phyloP scores from a whole-genome alignment of 768 basidiomycete genomes.

The Podaxis sp. region DNA sequence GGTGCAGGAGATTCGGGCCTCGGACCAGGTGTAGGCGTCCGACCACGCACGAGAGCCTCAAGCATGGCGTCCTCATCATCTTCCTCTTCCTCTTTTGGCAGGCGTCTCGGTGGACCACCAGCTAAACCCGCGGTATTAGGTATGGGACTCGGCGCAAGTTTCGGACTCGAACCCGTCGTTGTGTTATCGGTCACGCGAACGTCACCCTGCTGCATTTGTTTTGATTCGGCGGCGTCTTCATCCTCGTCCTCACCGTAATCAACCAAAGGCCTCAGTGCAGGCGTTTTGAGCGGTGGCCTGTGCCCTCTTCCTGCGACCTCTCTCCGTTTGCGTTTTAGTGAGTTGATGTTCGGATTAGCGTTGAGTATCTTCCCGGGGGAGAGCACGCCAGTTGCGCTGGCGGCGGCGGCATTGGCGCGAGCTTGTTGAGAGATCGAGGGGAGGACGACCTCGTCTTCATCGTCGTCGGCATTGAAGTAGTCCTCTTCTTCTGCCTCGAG shows the following conservation, averaged over 20 bases:
- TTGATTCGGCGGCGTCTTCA: constrained; percentile 30
- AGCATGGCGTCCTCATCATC: constrained; percentile 61
- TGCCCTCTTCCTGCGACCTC: constrained; percentile 35
- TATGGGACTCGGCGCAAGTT: constrained; percentile 16
- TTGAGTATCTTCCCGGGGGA: constrained; percentile 9
- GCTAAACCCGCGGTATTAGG: constrained; percentile 29
- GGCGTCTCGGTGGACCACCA: constrained; percentile 43
- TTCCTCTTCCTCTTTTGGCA: constrained; percentile 43
- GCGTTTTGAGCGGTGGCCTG: constrained; percentile 50
- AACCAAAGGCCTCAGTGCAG: constrained; percentile 59
- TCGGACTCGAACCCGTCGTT: neutral
- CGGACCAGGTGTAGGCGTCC: constrained; percentile 36
- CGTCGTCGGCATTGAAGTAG: constrained; percentile 90
- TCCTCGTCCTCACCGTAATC: constrained; percentile 82
- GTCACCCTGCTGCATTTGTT: neutral
- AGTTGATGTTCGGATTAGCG: constrained; percentile 23
- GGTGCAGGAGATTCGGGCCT: constrained; percentile 23
- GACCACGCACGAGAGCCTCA: constrained; percentile 51
- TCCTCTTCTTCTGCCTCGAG: constrained; percentile 84
- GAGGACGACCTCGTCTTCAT: constrained; percentile 53
- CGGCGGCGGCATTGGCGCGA: constrained; percentile 19
- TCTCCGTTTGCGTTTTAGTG: constrained; percentile 62
- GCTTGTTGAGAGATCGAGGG: constrained; percentile 37
- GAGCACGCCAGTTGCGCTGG: neutral
- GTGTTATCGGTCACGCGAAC: neutral